Base-by-base conservation (phyloP, 768 basidiomycete species). In the Pleurotus djamor region DNA sequence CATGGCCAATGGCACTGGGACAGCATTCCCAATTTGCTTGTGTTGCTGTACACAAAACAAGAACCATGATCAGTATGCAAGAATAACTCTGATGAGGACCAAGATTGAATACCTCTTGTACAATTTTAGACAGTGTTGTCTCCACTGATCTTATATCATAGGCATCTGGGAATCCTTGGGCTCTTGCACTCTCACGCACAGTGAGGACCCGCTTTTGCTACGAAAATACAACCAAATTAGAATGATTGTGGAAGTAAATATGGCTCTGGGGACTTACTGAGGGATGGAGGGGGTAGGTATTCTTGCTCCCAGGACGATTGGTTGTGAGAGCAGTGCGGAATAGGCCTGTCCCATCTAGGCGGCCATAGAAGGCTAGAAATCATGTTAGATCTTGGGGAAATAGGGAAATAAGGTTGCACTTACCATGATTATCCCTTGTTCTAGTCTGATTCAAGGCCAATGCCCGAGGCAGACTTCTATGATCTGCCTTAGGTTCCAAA, bases 1-100 rank as follows among this genome's bases (percentile, higher is more conserved):
- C 8, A 80, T 72, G 4, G 87, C 88, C 21, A 92, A 76, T 2
- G 86, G 86, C 6, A 90, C 78, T 2, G 90, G 88, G 5, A 91
- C 90, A 2, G 89, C 91, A 65, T 92, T 92, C 0, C 91, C 91
- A 48, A 92, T 91, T 62, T 92, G 91, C 51, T 81, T 76, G 59
- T 86, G 76, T 84, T 88, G 87, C 91, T n/a, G n/a, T n/a, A n/a
- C n/a, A n/a, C n/a, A n/a, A n/a, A n/a, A n/a, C n/a, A n/a, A n/a
- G n/a, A n/a, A n/a, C n/a, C n/a, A n/a, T n/a, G n/a, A n/a, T n/a
- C n/a, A n/a, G n/a, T n/a, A n/a, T n/a, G n/a, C n/a, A n/a, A n/a
- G n/a, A n/a, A n/a, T n/a, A n/a, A n/a, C n/a, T n/a, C n/a, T n/a
- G n/a, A n/a, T n/a, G n/a, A n/a, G n/a, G n/a, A n/a, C n/a, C n/a